phyloP scores from a whole-genome alignment of 352 stramenopile genomes.

The Phytophthora quininea region DNA sequence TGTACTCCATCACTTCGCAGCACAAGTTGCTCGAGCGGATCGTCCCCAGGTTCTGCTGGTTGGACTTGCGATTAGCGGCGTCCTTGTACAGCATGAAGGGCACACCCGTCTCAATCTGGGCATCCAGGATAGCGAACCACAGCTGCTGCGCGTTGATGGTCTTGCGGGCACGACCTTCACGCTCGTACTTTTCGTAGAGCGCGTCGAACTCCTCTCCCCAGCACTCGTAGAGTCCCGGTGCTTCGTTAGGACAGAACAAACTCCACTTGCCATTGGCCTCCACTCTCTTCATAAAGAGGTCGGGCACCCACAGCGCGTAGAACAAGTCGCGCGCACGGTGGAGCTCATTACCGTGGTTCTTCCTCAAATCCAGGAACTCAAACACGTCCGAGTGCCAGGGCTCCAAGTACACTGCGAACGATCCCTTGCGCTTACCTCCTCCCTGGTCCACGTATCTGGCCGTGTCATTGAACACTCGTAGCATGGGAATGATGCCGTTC shows the following conservation, averaged over 20 bases:
- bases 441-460: slow-evolving; percentile 99
- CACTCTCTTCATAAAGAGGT: slow-evolving; percentile 99
- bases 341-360: slow-evolving; percentile 99
- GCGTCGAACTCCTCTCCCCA: slow-evolving; percentile 96
- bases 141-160: slow-evolving; percentile 98
- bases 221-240: slow-evolving; percentile 93
- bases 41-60: slow-evolving; percentile 99
- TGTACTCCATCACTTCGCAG: slow-evolving; percentile 99
- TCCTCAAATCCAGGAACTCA: slow-evolving; percentile 97
- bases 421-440: slow-evolving; percentile 97
- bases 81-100: slow-evolving; percentile 99
- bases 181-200: slow-evolving; percentile 97
- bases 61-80: slow-evolving; percentile 98
- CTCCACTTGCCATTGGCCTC: slow-evolving; percentile 96
- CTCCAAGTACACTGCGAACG: slow-evolving; percentile 99
- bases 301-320: slow-evolving; percentile 98
- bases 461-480: slow-evolving; percentile 99
- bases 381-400: slow-evolving; percentile 99
- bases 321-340: slow-evolving; percentile 98
- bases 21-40: slow-evolving; percentile 99
- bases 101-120: slow-evolving; percentile 99
- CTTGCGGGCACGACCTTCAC: slow-evolving; percentile 93
- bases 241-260: slow-evolving; percentile 99
- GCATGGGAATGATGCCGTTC: slow-evolving; percentile 99
- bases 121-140: slow-evolving; percentile 98